Evolutionary conservation across 1,284 basidiomycete species (phyloP).

Genomic region (Fistulina hepatica): DNA sequence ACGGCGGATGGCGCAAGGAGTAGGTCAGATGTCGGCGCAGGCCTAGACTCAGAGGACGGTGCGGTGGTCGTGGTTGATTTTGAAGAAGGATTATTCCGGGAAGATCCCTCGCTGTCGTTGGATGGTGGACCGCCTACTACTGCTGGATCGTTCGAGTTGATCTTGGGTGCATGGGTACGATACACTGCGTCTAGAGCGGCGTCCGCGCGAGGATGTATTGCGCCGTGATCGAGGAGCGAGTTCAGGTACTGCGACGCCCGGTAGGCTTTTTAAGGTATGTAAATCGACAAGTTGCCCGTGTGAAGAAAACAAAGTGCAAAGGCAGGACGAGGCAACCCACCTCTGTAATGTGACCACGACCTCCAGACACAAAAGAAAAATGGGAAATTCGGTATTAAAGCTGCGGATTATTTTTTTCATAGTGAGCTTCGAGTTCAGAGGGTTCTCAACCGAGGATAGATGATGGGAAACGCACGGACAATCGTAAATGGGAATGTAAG

Average conservation of each 20-base stretch:
- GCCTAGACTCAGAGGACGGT: conserved; percentile 7
- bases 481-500: conserved; percentile 64
- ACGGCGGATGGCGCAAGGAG: conserved; percentile 47
- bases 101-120: not conserved
- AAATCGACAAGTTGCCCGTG: not conserved
- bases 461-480: conserved; percentile 43
- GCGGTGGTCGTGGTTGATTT: conserved; percentile 5
- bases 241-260: conserved; percentile 61
- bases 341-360: conserved; percentile 73
- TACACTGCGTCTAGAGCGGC: conserved; percentile 50
- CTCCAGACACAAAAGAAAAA: conserved; percentile 80
- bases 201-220: conserved; percentile 45
- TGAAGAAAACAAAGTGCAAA: too few relatives aligned
- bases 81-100: not conserved
- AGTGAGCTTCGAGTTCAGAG: conserved; percentile 2
- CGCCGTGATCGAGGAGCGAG: conserved; percentile 40
- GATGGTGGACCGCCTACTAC: conserved; percentile 3
- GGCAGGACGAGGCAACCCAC: conserved; percentile 24
- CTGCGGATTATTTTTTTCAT: conserved; percentile 25
- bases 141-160: conserved; percentile 8
- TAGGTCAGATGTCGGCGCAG: conserved; percentile 14
- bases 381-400: conserved; percentile 71
- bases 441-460: conserved; percentile 3
- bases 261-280: conserved; percentile 38
- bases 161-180: conserved; percentile 24